Evolutionary conservation across 345 rosid genomes (phyloP).

Genomic region (Cochlearia excelsa): DNA sequence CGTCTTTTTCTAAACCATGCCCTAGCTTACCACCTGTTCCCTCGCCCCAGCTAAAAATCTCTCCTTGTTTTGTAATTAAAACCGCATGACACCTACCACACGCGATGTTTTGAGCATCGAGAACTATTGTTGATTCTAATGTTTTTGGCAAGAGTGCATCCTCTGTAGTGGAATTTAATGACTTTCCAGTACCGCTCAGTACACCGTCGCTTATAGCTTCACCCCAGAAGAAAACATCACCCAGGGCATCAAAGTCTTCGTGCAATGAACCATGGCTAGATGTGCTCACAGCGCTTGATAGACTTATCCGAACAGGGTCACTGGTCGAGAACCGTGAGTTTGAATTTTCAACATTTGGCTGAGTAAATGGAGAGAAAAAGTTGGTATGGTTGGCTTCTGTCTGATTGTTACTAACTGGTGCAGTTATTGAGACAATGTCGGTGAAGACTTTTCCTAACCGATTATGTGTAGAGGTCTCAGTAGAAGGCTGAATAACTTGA

Average conservation of each 20-base stretch:
- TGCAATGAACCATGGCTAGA: slow-evolving; percentile 43
- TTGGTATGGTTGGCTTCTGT: slow-evolving; percentile 41
- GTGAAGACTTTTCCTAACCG: slow-evolving; percentile 69
- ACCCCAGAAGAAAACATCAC: slow-evolving; percentile 52
- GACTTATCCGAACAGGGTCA: slow-evolving; percentile 66
- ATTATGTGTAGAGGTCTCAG: slow-evolving; percentile 43
- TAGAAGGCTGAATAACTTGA: slow-evolving; percentile 45
- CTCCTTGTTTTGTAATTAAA: slow-evolving; percentile 48
- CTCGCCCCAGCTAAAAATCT: slow-evolving; percentile 53
- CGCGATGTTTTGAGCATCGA: slow-evolving; percentile 44
- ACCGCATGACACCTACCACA: slow-evolving; percentile 48
- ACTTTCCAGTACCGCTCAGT: slow-evolving; percentile 20
- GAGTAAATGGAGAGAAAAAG: slow-evolving; percentile 33
- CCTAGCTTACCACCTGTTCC: slow-evolving; percentile 63
- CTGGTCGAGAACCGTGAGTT: slow-evolving; percentile 53
- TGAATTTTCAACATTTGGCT: slow-evolving; percentile 41
- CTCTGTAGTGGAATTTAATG: slow-evolving; percentile 39
- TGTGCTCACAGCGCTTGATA: slow-evolving; percentile 80
- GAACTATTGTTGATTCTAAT: slow-evolving; percentile 42
- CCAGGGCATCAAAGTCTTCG: slow-evolving; percentile 43
- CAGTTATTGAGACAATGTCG: slow-evolving; percentile 67
- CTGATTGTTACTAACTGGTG: slow-evolving; percentile 38
- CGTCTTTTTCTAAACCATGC: slow-evolving; percentile 57
- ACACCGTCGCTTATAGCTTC: slow-evolving; percentile 39
- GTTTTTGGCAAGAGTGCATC: slow-evolving; percentile 43